Conservation (phyloP, 2,329 filamentous ascomycete species). For the Paraphaeosphaeria minitans region DNA sequence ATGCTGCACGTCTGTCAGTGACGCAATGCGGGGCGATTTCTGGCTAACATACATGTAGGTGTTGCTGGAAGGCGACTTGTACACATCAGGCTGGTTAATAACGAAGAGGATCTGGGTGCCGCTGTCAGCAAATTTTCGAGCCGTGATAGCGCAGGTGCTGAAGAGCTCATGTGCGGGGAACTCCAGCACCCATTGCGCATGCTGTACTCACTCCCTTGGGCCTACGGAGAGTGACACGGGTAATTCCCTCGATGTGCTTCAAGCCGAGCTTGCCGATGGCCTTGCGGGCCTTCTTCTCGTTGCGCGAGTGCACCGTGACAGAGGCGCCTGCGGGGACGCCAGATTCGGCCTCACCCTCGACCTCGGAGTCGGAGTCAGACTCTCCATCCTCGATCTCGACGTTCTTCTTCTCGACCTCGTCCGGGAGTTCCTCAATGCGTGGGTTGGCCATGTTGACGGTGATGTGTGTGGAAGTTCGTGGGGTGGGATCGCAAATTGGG, state of each 20-base stretch:
- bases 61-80: conserved; percentile 99
- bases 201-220: conserved; percentile 90
- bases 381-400: conserved; percentile 75
- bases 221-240: conserved; percentile 93
- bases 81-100: conserved; percentile 99
- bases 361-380: conserved; percentile 75
- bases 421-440: conserved; percentile 95
- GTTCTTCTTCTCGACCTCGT: conserved; percentile 80
- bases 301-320: conserved; percentile 94
- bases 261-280: conserved; percentile 98
- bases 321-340: conserved; percentile 82
- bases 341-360: conserved; percentile 70
- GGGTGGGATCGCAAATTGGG: conserved; percentile 20
- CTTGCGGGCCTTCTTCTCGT: conserved; percentile 99
- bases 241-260: conserved; percentile 96
- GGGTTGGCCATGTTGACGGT: conserved; percentile 86
- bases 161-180: conserved; percentile 7
- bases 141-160: conserved; percentile 11
- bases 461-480: conserved; percentile 36
- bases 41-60: conserved; percentile 87
- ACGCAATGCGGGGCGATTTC: conserved; percentile 14
- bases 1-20: conserved; percentile 64
- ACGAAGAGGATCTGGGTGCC: conserved; percentile 87
- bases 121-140: conserved; percentile 24
- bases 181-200: conserved; percentile 23